A percentile compares a stretch with the other conserved stretches of the same genome.
Evolutionary conservation across 257 asterid genomes (phyloP).

Genomic region (Scutellaria baicalensis): DNA sequence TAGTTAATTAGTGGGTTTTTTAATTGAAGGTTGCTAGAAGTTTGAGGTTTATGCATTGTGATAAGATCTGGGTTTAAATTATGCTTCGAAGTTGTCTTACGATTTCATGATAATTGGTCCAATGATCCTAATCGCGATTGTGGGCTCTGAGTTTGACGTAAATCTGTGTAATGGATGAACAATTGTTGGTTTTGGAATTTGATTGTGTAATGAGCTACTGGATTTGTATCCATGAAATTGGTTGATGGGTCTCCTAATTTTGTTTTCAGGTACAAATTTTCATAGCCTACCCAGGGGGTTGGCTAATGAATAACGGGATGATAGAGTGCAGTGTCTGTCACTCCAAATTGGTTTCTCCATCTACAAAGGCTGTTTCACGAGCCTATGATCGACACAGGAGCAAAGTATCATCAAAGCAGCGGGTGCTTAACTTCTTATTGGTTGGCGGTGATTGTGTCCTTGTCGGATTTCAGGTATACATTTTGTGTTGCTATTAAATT

Average conservation of each 20-base stretch:
- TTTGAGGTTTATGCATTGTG: neutral
- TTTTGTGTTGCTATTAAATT: neutral
- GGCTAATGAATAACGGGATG: slow-evolving; percentile 62
- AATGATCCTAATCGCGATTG: neutral
- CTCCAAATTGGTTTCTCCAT: slow-evolving; percentile 62
- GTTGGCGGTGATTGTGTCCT: slow-evolving; percentile 71
- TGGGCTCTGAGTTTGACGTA: neutral
- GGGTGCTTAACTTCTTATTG: slow-evolving; percentile 55
- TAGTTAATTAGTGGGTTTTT: neutral
- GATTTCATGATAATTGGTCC: neutral
- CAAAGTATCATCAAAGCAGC: slow-evolving; percentile 66
- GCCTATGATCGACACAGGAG: slow-evolving; percentile 64
- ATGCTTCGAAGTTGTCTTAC: neutral
- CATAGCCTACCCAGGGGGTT: slow-evolving; percentile 30
- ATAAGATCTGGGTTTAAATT: neutral
- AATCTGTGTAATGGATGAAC: neutral
- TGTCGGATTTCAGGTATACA: slow-evolving; percentile 65
- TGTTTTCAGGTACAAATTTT: neutral
- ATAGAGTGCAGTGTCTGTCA: slow-evolving; percentile 83
- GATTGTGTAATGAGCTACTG: neutral
- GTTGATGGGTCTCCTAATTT: neutral
- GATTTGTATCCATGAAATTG: neutral
- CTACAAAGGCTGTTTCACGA: slow-evolving; percentile 55
- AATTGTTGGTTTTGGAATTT: neutral
- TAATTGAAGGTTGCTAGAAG: neutral